These are phyloP conservation scores for Persicaria maculosa DNA, from an alignment of 148 eudicot species.

Conservation along the genomic window DNA sequence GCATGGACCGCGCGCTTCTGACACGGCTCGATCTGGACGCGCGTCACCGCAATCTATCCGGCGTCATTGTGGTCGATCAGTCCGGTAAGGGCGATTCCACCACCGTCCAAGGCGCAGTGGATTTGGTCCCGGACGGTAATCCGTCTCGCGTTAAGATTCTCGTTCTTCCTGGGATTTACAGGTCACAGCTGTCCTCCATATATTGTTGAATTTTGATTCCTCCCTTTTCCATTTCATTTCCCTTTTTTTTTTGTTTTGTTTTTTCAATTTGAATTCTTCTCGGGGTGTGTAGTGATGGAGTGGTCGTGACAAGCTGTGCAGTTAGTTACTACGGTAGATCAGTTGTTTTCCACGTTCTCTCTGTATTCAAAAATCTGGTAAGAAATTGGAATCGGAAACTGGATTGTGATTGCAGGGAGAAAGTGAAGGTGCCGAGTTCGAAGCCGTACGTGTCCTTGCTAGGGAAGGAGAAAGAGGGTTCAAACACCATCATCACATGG, in stretches of 20 bases:
- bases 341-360: neutral
- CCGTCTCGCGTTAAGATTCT: constrained; percentile 53
- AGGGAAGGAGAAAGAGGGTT: constrained; percentile 35
- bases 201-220: neutral
- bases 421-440: constrained; percentile 47
- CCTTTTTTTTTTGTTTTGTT: neutral
- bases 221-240: too few relatives aligned
- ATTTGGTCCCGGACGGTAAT: constrained; percentile 65
- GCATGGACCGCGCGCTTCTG: constrained; percentile 24
- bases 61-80: constrained; percentile 61
- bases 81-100: constrained; percentile 64
- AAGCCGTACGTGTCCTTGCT: constrained; percentile 83
- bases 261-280: neutral
- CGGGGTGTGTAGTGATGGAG: neutral
- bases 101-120: constrained; percentile 83
- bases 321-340: neutral
- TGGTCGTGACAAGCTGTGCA: neutral
- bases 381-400: neutral
- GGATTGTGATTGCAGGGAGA: constrained; percentile 45
- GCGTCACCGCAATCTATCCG: neutral
- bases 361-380: neutral
- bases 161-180: constrained; percentile 84
- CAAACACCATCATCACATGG: constrained; percentile 64
- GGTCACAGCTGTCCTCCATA: constrained; percentile 23
- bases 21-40: neutral